Evolutionary conservation across 257 asterid genomes (phyloP).

Genomic region (Ehretia macrophylla): DNA sequence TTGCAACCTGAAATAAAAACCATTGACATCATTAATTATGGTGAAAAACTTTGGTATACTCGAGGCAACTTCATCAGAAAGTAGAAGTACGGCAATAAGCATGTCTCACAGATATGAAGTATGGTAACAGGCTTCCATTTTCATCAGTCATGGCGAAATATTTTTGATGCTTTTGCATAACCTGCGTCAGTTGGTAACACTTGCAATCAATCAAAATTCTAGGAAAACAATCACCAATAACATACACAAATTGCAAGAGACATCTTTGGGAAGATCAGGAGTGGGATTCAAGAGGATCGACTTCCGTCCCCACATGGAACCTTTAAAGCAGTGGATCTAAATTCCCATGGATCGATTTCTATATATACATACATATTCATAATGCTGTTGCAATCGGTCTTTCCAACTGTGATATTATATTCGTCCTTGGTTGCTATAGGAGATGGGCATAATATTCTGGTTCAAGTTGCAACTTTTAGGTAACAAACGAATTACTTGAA

Average conservation of each 20-base stretch:
- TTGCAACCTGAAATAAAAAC: conserved; percentile 71
- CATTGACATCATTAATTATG: conserved; percentile 9
- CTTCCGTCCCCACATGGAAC: too few species aligned
- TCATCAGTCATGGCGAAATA: conserved; percentile 80
- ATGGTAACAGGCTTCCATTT: conserved; percentile 68
- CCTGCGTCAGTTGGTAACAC: conserved; percentile 41
- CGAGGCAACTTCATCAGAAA: neutral
- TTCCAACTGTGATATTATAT: neutral
- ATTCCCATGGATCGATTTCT: too few species aligned
- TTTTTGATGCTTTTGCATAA: conserved; percentile 97
- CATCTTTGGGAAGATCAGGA: too few species aligned
- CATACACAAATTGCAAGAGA: too few species aligned
- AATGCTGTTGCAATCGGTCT: too few species aligned
- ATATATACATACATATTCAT: too few species aligned
- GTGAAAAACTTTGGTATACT: conserved; percentile 5
- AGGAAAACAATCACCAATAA: neutral
- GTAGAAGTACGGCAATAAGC: conserved; percentile 12
- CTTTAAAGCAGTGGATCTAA: too few species aligned
- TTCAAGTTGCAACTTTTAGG: too few species aligned
- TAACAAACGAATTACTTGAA: neutral
- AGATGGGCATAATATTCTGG: neutral
- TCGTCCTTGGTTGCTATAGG: neutral
- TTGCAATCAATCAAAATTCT: neutral
- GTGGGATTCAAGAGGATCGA: too few species aligned
- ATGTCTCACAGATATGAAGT: conserved; percentile 76